A percentile compares a stretch with the other conserved stretches of the same genome.
These are phyloP conservation scores for Sphagnurus paluster DNA, from an alignment of 1,284 basidiomycete species.

Conservation along the genomic window DNA sequence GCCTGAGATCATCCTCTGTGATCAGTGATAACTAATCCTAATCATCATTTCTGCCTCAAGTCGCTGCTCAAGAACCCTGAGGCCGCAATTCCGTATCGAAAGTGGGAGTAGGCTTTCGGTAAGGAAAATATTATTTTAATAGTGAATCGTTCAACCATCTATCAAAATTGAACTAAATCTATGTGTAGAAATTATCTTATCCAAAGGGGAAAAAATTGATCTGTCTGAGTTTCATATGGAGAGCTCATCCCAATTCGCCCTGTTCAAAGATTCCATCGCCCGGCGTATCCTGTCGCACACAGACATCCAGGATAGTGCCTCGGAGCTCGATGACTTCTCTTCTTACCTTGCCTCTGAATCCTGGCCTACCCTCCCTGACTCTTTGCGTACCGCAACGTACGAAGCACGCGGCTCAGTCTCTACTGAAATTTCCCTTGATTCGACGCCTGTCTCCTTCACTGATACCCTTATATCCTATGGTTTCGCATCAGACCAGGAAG, in stretches of 20 bases:
- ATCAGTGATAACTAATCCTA: no score
- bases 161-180: no score
- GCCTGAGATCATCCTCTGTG: no score
- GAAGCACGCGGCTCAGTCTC: conserved; percentile 32
- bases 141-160: no score
- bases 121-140: no score
- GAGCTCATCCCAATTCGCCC: conserved; percentile 26
- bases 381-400: conserved; percentile 38
- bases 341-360: conserved; percentile 49
- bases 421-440: conserved; percentile 34
- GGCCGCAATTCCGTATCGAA: no score
- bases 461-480: conserved; percentile 53
- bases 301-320: conserved; percentile 24
- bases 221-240: no score
- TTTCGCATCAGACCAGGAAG: conserved; percentile 40
- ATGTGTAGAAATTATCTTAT: no score
- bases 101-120: no score
- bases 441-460: conserved; percentile 36
- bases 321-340: conserved; percentile 50
- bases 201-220: no score
- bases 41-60: no score
- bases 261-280: conserved; percentile 50
- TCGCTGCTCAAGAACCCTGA: no score
- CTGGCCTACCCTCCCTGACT: conserved; percentile 41
- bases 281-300: conserved; percentile 37